These are phyloP conservation scores for Candida gorgasii DNA, from an alignment of 805 yeast genomes.

Conservation along the genomic window DNA sequence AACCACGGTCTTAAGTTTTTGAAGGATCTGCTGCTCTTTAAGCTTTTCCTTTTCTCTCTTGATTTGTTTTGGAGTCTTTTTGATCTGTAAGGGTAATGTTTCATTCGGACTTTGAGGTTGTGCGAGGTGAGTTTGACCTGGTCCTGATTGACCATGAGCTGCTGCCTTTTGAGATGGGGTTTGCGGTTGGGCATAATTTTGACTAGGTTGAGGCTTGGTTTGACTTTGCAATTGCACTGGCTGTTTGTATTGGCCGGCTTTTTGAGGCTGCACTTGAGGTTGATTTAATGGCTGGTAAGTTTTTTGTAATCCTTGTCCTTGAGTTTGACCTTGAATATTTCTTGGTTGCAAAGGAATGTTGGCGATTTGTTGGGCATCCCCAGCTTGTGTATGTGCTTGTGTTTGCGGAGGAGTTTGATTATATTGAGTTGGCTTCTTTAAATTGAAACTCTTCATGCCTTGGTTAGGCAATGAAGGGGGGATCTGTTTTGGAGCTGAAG, in stretches of 20 bases:
- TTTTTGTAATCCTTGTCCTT: not conserved
- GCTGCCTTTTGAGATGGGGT: conserved; percentile 8
- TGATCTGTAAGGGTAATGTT: conserved; percentile 13
- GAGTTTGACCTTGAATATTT: not conserved
- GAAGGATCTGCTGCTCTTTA: conserved; percentile 86
- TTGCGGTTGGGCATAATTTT: not conserved
- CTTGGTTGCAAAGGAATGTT: conserved; percentile 2
- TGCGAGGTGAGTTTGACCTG: conserved; percentile 5
- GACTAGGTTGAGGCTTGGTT: conserved; percentile 5
- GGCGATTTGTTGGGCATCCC: conserved; percentile 1
- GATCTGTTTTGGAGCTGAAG: conserved; percentile 25
- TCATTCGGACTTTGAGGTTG: conserved; percentile 5
- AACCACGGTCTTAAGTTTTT: conserved; percentile 79
- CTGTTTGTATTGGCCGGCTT: conserved; percentile 3
- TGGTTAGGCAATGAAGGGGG: conserved; percentile 32
- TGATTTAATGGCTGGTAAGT: conserved; percentile 12
- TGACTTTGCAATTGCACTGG: conserved; percentile 2
- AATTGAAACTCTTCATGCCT: conserved; percentile 13
- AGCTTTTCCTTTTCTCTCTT: conserved; percentile 47
- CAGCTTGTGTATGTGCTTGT: not conserved
- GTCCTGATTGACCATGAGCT: too few relatives aligned
- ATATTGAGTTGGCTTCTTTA: conserved; percentile 8
- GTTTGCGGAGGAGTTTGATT: conserved; percentile 7
- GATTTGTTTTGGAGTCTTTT: conserved; percentile 39
- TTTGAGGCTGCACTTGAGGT: conserved; percentile 12